phyloP scores from a whole-genome alignment of 176 grass and related monocot genomes.

The Leersia perrieri region DNA sequence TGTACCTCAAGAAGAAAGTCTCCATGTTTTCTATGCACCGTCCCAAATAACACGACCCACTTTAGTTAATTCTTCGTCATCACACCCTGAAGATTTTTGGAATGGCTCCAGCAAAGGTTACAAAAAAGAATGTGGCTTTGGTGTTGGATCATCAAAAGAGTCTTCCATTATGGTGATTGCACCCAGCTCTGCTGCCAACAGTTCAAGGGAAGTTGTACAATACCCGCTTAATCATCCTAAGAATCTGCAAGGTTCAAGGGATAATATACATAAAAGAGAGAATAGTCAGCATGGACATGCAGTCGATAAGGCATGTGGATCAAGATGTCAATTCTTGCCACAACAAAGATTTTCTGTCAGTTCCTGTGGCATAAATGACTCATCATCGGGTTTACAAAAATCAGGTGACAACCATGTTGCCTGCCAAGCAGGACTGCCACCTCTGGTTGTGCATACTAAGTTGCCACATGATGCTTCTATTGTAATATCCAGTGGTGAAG shows the following conservation, averaged over 20 bases:
- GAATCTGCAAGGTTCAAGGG: conserved; percentile 24
- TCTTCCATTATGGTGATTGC: conserved; percentile 44
- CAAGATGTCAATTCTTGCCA: background rate
- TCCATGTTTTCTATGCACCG: conserved; percentile 12
- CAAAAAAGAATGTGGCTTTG: conserved; percentile 44
- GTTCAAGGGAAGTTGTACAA: conserved; percentile 15
- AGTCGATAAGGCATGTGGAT: conserved; percentile 13
- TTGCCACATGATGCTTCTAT: conserved; percentile 22
- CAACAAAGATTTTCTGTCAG: background rate
- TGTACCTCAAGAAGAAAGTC: conserved; percentile 68
- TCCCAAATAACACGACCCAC: conserved; percentile 19
- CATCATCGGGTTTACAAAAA: conserved; percentile 27
- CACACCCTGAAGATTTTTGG: conserved; percentile 29
- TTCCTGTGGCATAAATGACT: conserved; percentile 6
- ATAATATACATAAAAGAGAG: background rate
- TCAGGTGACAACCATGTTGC: background rate
- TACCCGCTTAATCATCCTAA: conserved; percentile 16
- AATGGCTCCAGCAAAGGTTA: conserved; percentile 39
- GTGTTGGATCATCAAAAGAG: conserved; percentile 49
- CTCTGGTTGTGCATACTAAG: conserved; percentile 19
- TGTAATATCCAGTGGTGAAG: conserved; percentile 28
- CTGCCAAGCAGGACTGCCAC: background rate
- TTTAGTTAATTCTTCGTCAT: conserved; percentile 31
- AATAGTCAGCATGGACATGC: conserved; percentile 5
- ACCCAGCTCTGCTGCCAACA: conserved; percentile 33